These are phyloP conservation scores for Pythium pyrilobum DNA, from an alignment of 352 stramenopile species.

Conservation along the genomic window DNA sequence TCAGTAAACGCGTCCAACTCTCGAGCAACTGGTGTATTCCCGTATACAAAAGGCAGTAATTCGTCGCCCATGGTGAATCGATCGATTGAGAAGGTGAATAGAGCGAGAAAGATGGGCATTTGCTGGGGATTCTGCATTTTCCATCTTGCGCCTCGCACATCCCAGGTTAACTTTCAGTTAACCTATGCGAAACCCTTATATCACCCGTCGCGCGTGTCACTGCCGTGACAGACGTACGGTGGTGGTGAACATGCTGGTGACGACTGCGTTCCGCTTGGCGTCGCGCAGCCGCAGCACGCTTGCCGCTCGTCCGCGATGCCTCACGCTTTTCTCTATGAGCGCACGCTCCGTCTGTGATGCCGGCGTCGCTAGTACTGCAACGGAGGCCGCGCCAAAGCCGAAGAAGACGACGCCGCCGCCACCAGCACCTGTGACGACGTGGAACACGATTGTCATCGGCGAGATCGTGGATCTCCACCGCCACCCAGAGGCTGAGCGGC, in stretches of 20 bases:
- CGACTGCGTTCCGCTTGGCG: background rate
- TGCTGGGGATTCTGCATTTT: no score
- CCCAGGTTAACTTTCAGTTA: no score
- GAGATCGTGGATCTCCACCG: conserved; percentile 56
- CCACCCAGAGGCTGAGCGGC: conserved; percentile 56
- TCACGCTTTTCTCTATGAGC: background rate
- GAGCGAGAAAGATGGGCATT: no score
- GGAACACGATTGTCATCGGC: conserved; percentile 60
- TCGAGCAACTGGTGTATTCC: no score
- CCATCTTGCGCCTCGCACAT: no score
- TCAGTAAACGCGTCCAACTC: conserved; percentile 25
- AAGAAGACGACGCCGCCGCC: conserved; percentile 14
- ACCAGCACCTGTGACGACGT: conserved; percentile 39
- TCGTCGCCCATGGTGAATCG: no score
- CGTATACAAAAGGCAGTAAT: no score
- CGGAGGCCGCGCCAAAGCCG: background rate
- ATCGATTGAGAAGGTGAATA: conserved; percentile 4
- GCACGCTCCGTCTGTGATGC: conserved; percentile 12
- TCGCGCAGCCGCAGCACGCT: background rate
- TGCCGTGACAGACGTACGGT: conserved; percentile 1
- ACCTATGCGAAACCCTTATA: background rate
- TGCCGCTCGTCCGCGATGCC: background rate
- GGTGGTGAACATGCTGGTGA: background rate
- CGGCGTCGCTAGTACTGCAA: background rate
- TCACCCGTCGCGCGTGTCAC: no score